Evolutionary conservation across 495 filamentous ascomycete species (phyloP).

Genomic region (Bacidia gigantensis): DNA sequence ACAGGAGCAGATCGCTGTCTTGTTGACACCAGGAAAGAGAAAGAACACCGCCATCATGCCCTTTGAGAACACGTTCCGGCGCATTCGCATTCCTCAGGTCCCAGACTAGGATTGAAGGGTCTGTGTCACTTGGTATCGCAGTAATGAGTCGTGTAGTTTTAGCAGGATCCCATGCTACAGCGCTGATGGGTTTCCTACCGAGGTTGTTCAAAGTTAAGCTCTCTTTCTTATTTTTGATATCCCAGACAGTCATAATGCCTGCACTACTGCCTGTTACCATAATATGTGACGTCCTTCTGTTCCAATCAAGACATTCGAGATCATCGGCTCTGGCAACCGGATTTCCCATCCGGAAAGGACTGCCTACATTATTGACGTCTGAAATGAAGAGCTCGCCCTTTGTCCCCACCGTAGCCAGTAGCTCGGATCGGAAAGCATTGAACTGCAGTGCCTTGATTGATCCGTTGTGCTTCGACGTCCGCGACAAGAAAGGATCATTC

Average conservation of each 20-base stretch:
- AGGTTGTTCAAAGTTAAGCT: slow-evolving; percentile 87
- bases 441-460: slow-evolving; percentile 94
- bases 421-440: slow-evolving; percentile 84
- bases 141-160: slow-evolving; percentile 89
- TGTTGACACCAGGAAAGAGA: slow-evolving; percentile 94
- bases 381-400: slow-evolving; percentile 96
- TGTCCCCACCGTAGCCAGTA: slow-evolving; percentile 81
- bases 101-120: slow-evolving; percentile 83
- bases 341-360: slow-evolving; percentile 77
- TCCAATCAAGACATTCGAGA: slow-evolving; percentile 93
- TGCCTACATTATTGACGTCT: slow-evolving; percentile 77
- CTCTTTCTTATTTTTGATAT: slow-evolving; percentile 92
- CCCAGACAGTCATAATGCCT: slow-evolving; percentile 96
- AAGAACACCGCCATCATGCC: slow-evolving; percentile 83
- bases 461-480: slow-evolving; percentile 83
- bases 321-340: slow-evolving; percentile 82
- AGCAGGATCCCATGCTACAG: slow-evolving; percentile 93
- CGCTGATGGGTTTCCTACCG: slow-evolving; percentile 83
- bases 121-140: slow-evolving; percentile 79
- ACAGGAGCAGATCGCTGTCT: slow-evolving; percentile 80
- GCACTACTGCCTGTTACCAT: slow-evolving; percentile 86
- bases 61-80: slow-evolving; percentile 74
- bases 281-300: slow-evolving; percentile 94
- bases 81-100: slow-evolving; percentile 92
- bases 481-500: slow-evolving; percentile 63